Percentiles rank a stretch among this genome's conserved stretches.
Conservation (phyloP, 164 flowering plant species). For the Umbilicus rupestris region DNA sequence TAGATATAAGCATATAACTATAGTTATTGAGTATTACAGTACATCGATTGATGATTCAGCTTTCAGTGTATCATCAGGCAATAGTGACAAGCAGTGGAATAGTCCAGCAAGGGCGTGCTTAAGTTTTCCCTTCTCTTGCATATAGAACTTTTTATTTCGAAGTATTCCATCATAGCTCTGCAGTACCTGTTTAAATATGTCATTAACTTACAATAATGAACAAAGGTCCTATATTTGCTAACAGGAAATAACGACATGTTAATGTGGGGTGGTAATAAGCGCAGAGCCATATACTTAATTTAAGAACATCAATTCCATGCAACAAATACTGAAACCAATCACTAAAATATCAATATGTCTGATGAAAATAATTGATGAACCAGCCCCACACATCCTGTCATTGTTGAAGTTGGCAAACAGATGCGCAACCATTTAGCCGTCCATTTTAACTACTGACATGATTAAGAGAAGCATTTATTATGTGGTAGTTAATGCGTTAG, state of each 20-base stretch:
- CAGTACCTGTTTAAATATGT: constrained; percentile 43
- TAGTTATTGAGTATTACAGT: constrained; percentile 1
- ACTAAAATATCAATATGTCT: too few relatives aligned
- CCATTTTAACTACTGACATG: too few relatives aligned
- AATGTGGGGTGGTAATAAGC: neutral
- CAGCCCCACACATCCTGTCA: too few relatives aligned
- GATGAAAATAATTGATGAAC: too few relatives aligned
- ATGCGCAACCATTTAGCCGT: too few relatives aligned
- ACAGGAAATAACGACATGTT: too few relatives aligned
- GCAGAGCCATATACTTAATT: neutral
- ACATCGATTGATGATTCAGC: constrained; percentile 36
- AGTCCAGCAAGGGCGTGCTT: constrained; percentile 55
- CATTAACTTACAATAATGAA: neutral
- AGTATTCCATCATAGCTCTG: constrained; percentile 63
- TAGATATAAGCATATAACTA: neutral
- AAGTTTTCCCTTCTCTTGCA: constrained; percentile 64
- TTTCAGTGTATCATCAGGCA: constrained; percentile 36
- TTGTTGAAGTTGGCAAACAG: too few relatives aligned
- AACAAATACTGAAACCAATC: too few relatives aligned
- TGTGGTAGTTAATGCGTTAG: neutral
- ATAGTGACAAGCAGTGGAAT: constrained; percentile 57
- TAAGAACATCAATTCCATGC: neutral
- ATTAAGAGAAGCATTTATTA: too few relatives aligned
- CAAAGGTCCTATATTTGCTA: too few relatives aligned
- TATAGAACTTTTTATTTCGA: constrained; percentile 45